Evolutionary conservation across 2,329 filamentous ascomycete genomes (phyloP).

Genomic region (Pseudohalonectria lignicola): DNA sequence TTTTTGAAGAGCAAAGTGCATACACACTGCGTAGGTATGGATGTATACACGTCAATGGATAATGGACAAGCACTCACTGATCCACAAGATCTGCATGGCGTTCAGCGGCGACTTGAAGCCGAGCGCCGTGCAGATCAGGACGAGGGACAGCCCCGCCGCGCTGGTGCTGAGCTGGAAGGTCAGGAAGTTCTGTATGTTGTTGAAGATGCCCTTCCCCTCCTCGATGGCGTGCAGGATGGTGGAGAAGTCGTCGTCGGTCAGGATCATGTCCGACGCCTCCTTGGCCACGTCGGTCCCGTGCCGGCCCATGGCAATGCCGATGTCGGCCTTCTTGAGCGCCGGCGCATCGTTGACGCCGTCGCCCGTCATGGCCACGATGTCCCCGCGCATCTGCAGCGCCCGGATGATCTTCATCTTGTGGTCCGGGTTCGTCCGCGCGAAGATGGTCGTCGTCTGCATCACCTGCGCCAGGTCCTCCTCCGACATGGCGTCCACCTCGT

Average conservation of each 20-base stretch:
- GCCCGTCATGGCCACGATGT: constrained; percentile 98
- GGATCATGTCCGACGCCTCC: constrained; percentile 87
- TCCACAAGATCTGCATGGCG: constrained; percentile 99
- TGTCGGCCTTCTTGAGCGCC: constrained; percentile 92
- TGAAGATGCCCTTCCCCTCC: constrained; percentile 98
- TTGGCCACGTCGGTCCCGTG: constrained; percentile 96
- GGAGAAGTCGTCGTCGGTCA: constrained; percentile 81
- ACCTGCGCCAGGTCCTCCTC: constrained; percentile 74
- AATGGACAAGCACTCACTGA: constrained; percentile 81
- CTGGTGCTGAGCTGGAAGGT: constrained; percentile 98
- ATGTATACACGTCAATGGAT: too few relatives aligned
- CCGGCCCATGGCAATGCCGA: constrained; percentile 93
- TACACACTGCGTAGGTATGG: too few relatives aligned
- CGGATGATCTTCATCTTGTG: constrained; percentile 97
- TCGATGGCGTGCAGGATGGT: constrained; percentile 93
- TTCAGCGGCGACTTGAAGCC: constrained; percentile 95
- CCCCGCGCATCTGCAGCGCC: constrained; percentile 81
- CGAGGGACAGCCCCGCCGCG: constrained; percentile 81
- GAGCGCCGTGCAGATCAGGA: constrained; percentile 83
- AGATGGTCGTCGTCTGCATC: constrained; percentile 84
- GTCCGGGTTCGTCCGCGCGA: constrained; percentile 90
- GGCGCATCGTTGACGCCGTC: constrained; percentile 98
- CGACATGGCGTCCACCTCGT: constrained; percentile 88
- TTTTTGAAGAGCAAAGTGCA: too few relatives aligned
- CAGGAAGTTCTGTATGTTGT: constrained; percentile 98